These are phyloP conservation scores for Sporothrix variecibatus DNA, from an alignment of 2,329 filamentous ascomycete genomes.

Conservation along the genomic window DNA sequence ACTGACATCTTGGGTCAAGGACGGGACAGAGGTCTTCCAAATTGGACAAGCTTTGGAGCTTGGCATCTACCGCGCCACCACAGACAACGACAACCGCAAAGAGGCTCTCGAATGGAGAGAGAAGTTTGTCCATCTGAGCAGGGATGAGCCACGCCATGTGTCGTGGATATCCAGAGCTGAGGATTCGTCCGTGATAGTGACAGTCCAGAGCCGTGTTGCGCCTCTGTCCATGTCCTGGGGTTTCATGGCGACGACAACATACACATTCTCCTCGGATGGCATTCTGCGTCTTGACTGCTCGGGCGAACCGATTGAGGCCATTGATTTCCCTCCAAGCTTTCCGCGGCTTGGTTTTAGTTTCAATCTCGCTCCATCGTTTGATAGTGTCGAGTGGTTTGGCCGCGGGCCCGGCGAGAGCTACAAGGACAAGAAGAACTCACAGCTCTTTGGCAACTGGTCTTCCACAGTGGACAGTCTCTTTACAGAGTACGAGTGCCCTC, in stretches of 20 bases:
- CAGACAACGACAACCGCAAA: constrained; percentile 53
- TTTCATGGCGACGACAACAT: background rate
- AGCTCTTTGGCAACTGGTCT: background rate
- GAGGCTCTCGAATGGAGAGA: constrained; percentile 52
- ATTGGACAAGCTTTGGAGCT: constrained; percentile 43
- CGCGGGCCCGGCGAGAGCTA: background rate
- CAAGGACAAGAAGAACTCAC: background rate
- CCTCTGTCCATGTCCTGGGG: background rate
- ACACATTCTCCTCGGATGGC: background rate
- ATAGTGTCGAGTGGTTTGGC: background rate
- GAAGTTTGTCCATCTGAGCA: background rate
- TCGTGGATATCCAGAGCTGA: background rate
- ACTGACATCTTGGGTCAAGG: background rate
- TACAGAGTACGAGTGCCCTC: background rate
- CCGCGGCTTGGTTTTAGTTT: background rate
- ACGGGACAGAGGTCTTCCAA: background rate
- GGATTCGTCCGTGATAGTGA: background rate
- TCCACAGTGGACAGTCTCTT: background rate
- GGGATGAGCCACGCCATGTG: background rate
- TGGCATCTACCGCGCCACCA: constrained; percentile 53
- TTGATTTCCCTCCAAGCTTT: background rate
- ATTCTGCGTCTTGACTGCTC: background rate
- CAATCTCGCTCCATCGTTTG: background rate
- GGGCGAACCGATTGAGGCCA: background rate
- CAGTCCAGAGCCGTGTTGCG: background rate